A percentile compares a stretch with the other conserved stretches of the same genome.
Conservation (phyloP, 257 asterid genomes). For the Prunella vulgaris region DNA sequence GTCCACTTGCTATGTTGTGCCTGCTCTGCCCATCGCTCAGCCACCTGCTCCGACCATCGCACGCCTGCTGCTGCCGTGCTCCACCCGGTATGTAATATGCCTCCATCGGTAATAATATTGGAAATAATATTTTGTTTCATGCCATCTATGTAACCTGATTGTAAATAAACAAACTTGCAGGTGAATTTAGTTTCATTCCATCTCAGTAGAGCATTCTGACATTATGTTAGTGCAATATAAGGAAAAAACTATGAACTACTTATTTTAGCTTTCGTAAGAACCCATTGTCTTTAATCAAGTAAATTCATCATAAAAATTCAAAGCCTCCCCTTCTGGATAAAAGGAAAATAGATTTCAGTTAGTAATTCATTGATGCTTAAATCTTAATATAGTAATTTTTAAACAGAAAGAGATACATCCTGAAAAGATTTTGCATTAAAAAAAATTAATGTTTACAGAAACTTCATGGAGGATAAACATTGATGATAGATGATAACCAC, state of each 20-base stretch:
- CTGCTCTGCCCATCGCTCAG: too few relatives aligned
- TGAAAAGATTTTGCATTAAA: neutral
- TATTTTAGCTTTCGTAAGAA: neutral
- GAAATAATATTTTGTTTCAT: too few relatives aligned
- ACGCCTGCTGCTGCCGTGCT: too few relatives aligned
- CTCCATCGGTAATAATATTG: too few relatives aligned
- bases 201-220: neutral
- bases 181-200: constrained; percentile 6
- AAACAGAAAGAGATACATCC: neutral
- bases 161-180: neutral
- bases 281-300: neutral
- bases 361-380: neutral
- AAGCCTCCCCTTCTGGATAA: neutral
- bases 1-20: too few relatives aligned
- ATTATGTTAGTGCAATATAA: neutral
- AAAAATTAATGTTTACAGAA: neutral
- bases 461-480: neutral
- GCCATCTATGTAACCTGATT: neutral
- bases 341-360: neutral
- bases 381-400: neutral
- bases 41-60: too few relatives aligned
- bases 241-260: neutral
- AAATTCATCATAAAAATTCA: neutral
- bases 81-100: too few relatives aligned
- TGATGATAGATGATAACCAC: neutral